Base-by-base conservation (phyloP, 371 early-diverging fungal species). In the Actinomortierella wolfii region DNA sequence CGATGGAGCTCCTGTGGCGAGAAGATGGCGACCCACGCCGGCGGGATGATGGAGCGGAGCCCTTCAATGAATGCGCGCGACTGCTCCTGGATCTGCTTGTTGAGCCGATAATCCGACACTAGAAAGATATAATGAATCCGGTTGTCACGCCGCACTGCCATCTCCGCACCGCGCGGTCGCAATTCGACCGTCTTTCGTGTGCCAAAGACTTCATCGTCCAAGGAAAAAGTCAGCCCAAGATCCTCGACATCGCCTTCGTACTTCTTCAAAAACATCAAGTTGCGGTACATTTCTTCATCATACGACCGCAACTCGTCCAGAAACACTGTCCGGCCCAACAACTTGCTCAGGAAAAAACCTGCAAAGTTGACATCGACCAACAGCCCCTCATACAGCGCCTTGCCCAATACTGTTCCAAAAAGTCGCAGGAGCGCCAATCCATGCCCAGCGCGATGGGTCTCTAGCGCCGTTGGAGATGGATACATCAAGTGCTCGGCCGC, bases 321-420 rank as follows among this genome's bases (percentile, higher is more conserved):
- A 60, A 86, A 86, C 25, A 89, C 84, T 51, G 85, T 83, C 59
- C 86, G 78, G 2, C 93, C 93, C 13, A 96, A 76, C 65, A 93
- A 81, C 63, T 92, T 92, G 51, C 91, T 85, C 54, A 95, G 60
- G 46, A 97, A 85, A 73, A 96, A 96, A 14, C 79, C 77, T 5
- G 95, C 94, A 84, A 97, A 96, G 57, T 89, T 87, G 18, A 86
- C 88, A 55, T 95, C 95, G 3, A 96, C 81, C 28, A 97, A 79
- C 8, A 96, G 83, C 0, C 94, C 93, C 66, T 96, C 95, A 58
- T 94, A 93, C 51, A 97, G 70, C 17, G 96, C 94, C 68, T 96
- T 96, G 14, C 93, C 95, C 24, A 96, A 75, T 46, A 94, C 86
- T 58, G 90, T 86, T 17, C 97, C 97, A 51, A 96, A 83, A 64